These are phyloP conservation scores for Russula ochroleuca DNA, from an alignment of 768 basidiomycete genomes.

Conservation along the genomic window DNA sequence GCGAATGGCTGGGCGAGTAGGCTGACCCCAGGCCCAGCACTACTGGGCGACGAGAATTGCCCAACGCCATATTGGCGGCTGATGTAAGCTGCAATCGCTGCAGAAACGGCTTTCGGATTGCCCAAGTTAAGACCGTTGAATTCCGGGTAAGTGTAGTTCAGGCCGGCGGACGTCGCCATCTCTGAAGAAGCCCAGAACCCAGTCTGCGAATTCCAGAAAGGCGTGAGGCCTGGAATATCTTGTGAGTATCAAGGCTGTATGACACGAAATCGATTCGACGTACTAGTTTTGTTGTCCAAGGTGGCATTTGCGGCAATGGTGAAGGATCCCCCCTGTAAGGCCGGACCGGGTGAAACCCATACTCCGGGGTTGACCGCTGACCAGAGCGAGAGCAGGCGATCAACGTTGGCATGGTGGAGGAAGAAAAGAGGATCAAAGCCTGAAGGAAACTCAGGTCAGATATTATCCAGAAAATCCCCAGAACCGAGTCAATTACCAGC, in stretches of 20 bases:
- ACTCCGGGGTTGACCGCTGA: slow-evolving; percentile 42
- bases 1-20: slow-evolving; percentile 10
- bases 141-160: slow-evolving; percentile 51
- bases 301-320: slow-evolving; percentile 10
- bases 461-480: slow-evolving; percentile 31
- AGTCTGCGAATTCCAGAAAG: slow-evolving; percentile 42
- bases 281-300: slow-evolving; percentile 19
- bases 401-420: slow-evolving; percentile 52
- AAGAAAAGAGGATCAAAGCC: slow-evolving; percentile 54
- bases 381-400: slow-evolving; percentile 51
- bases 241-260: not conserved
- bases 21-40: not conserved
- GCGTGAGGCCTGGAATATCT: slow-evolving; percentile 38
- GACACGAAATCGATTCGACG: not conserved
- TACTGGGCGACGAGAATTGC: not conserved
- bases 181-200: slow-evolving; percentile 41
- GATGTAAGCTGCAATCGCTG: slow-evolving; percentile 37
- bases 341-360: slow-evolving; percentile 36
- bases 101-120: slow-evolving; percentile 31
- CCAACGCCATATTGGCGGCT: slow-evolving; percentile 37
- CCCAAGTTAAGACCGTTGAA: slow-evolving; percentile 40
- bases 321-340: slow-evolving; percentile 22
- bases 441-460: slow-evolving; percentile 30
- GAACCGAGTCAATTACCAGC: slow-evolving; percentile 40
- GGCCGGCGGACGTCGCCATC: slow-evolving; percentile 31